These are phyloP conservation scores for Lathyrus tuberosus DNA, from an alignment of 306 rosid genomes.

Conservation along the genomic window DNA sequence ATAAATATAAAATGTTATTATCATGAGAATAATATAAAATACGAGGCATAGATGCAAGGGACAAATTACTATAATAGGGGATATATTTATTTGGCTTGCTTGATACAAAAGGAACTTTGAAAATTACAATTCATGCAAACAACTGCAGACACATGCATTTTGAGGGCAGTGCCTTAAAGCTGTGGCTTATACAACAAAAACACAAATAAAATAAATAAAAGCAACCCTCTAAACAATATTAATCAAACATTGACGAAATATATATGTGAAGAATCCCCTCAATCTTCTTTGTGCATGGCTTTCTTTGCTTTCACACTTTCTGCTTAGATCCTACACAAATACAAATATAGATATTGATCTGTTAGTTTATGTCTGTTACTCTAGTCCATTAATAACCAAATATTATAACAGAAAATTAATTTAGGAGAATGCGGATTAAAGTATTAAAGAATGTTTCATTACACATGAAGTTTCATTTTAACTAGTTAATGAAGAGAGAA, in stretches of 20 bases:
- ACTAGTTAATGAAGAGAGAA: neutral
- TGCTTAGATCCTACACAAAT: constrained; percentile 33
- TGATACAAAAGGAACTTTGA: constrained; percentile 26
- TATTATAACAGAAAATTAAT: neutral
- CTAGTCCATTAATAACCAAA: constrained; percentile 15
- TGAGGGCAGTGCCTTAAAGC: constrained; percentile 38
- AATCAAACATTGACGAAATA: constrained; percentile 21
- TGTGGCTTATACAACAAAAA: constrained; percentile 30
- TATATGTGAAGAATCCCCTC: constrained; percentile 8
- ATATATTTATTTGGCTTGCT: constrained; percentile 28
- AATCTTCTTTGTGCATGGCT: constrained; percentile 13
- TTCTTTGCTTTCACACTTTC: constrained; percentile 33
- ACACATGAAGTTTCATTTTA: neutral
- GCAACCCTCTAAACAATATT: constrained; percentile 19
- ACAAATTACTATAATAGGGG: constrained; percentile 6
- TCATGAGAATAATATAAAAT: neutral
- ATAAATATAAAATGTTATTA: neutral
- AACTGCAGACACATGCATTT: constrained; percentile 19
- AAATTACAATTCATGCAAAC: constrained; percentile 40
- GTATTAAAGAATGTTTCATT: constrained; percentile 15
- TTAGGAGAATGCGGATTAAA: neutral
- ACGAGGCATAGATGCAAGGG: neutral
- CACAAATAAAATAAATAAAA: constrained; percentile 19
- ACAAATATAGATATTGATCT: neutral
- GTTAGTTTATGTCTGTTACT: constrained; percentile 7